Evolutionary conservation across 108 stramenopile genomes (phyloP), one percentile per base, ranked within the genome.

Genomic region (Nitzschia sp.): DNA sequence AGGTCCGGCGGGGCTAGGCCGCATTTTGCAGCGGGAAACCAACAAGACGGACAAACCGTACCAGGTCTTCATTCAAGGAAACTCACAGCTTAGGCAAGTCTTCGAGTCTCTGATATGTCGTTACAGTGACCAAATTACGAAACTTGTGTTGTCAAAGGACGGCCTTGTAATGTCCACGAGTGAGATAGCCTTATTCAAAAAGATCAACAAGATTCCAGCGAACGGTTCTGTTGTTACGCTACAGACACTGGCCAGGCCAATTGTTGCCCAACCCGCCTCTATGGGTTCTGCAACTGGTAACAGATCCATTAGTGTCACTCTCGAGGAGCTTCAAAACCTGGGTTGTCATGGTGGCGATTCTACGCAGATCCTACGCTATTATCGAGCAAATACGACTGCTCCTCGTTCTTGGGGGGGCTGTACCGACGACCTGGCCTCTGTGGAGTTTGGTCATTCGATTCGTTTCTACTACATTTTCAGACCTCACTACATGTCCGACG

Each of bases 401-500:
- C 47, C 47, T 2, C 11, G 17, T 27, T 27, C 35, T 5, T 19
- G 11, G 19, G 26, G 19, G 11, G 48, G 61, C 18, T 76, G 75
- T 35, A 55, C 68, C 25, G 75, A 76, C 36, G 32, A 70, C 35
- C 28, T 76, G n/a, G 75, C 51, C 9, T 70, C 70, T 68, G 51
- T 76, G 32, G 68, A 70, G 49, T 76, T 70, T 27, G 60, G 53
- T 1, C 4, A 62, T 11, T 0, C 1, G 2, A 54, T 70, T 23
- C 68, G 68, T 23, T 47, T 76, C 61, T 76, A 54, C 25, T 76
- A 70, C 61, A 45, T 76, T 17, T 76, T 76, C 58, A 68, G 35
- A 18, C 68, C 75, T 1, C 17, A 47, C 23, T 21, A 27, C 29
- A 59, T 59, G 24, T 58, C 21, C 57, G 25, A 28, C 13, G 45